These are phyloP conservation scores for Aureobasidium sp. DNA, from an alignment of 2,329 filamentous ascomycete genomes.

Conservation along the genomic window DNA sequence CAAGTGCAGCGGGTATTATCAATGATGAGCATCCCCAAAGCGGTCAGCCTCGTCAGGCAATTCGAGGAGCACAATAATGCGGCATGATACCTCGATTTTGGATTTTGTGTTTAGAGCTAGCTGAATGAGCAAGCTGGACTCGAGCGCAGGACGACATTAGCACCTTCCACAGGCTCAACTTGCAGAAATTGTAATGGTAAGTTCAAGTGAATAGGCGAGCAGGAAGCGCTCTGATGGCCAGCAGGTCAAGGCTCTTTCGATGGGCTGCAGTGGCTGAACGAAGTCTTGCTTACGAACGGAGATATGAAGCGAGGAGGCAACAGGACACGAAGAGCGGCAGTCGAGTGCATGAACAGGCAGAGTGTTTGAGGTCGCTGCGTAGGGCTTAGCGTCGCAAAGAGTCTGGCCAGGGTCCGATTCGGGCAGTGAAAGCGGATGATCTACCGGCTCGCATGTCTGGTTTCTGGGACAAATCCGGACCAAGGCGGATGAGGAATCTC, in stretches of 20 bases:
- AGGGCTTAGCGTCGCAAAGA: not conserved
- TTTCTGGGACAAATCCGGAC: not conserved
- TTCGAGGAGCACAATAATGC: not conserved
- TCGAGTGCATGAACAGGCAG: not conserved
- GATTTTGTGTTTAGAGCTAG: not conserved
- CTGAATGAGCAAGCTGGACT: not conserved
- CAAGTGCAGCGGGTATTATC: not conserved
- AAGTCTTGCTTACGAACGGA: not conserved
- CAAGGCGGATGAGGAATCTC: not conserved
- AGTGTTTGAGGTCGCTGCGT: not conserved
- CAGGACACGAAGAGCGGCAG: not conserved
- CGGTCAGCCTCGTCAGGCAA: not conserved
- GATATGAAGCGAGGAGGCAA: slow-evolving; percentile 2
- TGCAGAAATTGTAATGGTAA: not conserved
- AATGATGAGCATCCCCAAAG: not conserved
- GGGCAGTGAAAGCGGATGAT: not conserved
- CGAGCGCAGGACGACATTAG: not conserved
- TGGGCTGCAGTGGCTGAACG: not conserved
- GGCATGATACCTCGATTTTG: not conserved
- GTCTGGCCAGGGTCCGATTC: slow-evolving; percentile 4
- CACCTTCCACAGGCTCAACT: not conserved
- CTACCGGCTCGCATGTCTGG: not conserved
- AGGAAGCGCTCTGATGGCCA: not conserved
- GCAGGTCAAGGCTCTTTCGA: not conserved
- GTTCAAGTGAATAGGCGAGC: not conserved